Evolutionary conservation across 169 alveolate genomes (phyloP).

Genomic region (Plasmodium vivax): DNA sequence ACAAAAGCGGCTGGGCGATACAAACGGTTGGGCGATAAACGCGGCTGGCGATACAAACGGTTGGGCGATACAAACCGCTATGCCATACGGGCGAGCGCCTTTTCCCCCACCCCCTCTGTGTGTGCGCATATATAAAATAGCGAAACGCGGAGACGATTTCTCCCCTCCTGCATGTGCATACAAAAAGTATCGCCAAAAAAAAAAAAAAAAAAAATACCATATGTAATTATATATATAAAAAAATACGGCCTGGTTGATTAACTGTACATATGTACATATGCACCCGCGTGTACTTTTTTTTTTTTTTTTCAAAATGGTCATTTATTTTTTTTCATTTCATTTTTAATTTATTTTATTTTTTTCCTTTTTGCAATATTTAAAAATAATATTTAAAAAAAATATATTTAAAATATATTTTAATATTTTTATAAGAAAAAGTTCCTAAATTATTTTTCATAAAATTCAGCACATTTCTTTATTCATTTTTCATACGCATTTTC

Average conservation of each 20-base stretch:
- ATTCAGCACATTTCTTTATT: conserved; percentile 35
- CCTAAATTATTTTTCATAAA: neutral
- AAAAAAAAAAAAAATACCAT: conserved; percentile 25
- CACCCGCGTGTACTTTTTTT: neutral
- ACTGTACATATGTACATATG: conserved; percentile 9
- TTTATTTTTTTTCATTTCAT: neutral
- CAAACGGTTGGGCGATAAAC: too few species aligned
- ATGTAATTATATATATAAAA: neutral
- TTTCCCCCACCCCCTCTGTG: neutral
- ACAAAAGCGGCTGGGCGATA: too few species aligned
- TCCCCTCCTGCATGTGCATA: conserved; percentile 48
- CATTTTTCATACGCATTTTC: conserved; percentile 35
- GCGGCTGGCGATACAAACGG: neutral
- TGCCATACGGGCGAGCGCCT: neutral
- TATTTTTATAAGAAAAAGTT: conserved; percentile 11
- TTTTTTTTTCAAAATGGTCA: neutral
- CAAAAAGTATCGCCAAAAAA: conserved; percentile 43
- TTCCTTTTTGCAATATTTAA: conserved; percentile 10
- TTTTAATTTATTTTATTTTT: conserved; percentile 4
- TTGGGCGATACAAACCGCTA: neutral
- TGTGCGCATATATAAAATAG: conserved; percentile 6
- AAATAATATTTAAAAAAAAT: conserved; percentile 8
- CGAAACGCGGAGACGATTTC: conserved; percentile 34
- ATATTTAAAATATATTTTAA: conserved; percentile 22
- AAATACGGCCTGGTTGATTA: neutral